Percentiles rank a stretch among this genome's conserved stretches.
These are phyloP conservation scores for Fusarium buharicum DNA, from an alignment of 2,329 filamentous ascomycete genomes.

Conservation along the genomic window DNA sequence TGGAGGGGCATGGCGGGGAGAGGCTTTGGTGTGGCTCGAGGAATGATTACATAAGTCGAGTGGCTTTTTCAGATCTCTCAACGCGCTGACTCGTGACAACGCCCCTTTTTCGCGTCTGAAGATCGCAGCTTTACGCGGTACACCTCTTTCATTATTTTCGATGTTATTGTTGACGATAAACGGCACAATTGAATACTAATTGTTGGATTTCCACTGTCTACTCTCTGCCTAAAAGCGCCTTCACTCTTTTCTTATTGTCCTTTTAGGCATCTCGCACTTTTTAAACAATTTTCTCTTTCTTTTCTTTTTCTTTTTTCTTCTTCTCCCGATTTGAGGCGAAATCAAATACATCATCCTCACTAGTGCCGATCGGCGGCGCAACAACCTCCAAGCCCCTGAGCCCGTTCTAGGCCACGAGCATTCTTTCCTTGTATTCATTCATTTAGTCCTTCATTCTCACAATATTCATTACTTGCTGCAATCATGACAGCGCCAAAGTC, in stretches of 20 bases:
- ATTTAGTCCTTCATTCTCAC: not conserved
- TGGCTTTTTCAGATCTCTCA: constrained; percentile 9
- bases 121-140: constrained; percentile 42
- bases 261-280: not conserved
- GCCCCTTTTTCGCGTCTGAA: constrained; percentile 50
- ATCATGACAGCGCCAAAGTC: constrained; percentile 48
- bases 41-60: constrained; percentile 2
- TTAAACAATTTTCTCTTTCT: constrained; percentile 12
- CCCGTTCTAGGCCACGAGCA: constrained; percentile 9
- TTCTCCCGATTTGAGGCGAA: constrained; percentile 16
- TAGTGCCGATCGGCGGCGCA: constrained; percentile 11
- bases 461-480: not conserved
- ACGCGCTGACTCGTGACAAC: constrained; percentile 49
- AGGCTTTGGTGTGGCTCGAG: constrained; percentile 18
- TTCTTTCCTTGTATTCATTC: not conserved
- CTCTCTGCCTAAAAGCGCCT: not conserved
- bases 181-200: constrained; percentile 10
- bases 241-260: not conserved
- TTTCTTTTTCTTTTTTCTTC: constrained; percentile 23
- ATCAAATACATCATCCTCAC: constrained; percentile 43
- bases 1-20: constrained; percentile 39
- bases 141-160: constrained; percentile 11
- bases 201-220: not conserved
- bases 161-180: constrained; percentile 20
- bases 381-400: constrained; percentile 13